Percentiles rank a stretch among this genome's conserved stretches.
phyloP scores from a whole-genome alignment of 192 early-diverging fungal species.

The Jimgerdemannia lactiflua region DNA sequence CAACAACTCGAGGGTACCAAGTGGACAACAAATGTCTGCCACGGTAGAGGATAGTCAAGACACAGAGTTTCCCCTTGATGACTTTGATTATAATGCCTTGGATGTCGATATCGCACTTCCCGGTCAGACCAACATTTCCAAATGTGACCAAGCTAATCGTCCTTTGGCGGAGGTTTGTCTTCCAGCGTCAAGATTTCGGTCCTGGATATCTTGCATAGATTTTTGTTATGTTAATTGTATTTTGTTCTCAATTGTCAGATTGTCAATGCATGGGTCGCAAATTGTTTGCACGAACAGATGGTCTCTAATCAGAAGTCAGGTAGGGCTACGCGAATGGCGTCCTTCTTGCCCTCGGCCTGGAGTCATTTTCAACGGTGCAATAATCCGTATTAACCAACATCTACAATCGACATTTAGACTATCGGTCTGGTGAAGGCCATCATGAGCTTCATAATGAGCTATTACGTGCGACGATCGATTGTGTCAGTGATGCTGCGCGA shows the following conservation, averaged over 20 bases:
- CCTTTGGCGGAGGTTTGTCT: not conserved
- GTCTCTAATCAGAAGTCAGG: not conserved
- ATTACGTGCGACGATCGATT: not conserved
- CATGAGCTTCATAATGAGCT: not conserved
- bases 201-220: not conserved
- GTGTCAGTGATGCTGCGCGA: not conserved
- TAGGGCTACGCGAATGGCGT: not conserved
- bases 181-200: not conserved
- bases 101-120: not conserved
- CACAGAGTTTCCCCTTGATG: not conserved
- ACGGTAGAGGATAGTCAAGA: not conserved
- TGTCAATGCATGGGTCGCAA: not conserved
- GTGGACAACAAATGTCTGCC: not conserved
- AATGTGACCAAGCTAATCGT: not conserved
- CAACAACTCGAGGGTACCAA: not conserved
- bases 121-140: not conserved
- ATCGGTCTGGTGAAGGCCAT: not conserved
- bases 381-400: not conserved
- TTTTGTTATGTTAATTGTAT: not conserved
- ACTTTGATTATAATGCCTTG: not conserved
- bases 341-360: no score
- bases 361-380: not conserved
- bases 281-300: not conserved
- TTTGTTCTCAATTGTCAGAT: not conserved
- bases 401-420: not conserved